These are phyloP conservation scores for Cyberlindnera veronae DNA, from an alignment of 805 yeast genomes.

Conservation along the genomic window DNA sequence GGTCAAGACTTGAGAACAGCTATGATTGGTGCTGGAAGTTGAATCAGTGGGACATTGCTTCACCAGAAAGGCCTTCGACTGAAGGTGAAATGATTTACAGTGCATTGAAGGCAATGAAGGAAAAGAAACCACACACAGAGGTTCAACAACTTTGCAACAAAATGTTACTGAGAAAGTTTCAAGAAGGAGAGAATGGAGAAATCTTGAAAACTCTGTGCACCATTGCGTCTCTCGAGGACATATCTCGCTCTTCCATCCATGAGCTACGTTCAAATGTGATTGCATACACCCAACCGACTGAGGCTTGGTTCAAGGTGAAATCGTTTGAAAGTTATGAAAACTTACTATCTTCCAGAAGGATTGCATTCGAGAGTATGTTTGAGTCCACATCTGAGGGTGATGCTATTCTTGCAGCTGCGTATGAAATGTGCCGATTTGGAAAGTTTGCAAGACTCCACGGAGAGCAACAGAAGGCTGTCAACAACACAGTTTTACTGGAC, in stretches of 20 bases:
- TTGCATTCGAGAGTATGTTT: conserved; percentile 23
- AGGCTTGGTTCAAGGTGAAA: conserved; percentile 36
- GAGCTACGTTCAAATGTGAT: conserved; percentile 4
- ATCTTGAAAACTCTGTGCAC: conserved; percentile 10
- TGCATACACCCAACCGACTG: conserved; percentile 12
- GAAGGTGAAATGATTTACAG: conserved; percentile 50
- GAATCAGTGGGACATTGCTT: conserved; percentile 71
- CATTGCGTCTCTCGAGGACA: conserved; percentile 15
- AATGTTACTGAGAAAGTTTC: conserved; percentile 9
- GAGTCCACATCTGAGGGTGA: conserved; percentile 4
- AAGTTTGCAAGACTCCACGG: conserved; percentile 35
- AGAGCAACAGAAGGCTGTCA: conserved; percentile 48
- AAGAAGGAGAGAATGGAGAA: conserved; percentile 1
- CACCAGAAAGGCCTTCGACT: conserved; percentile 32
- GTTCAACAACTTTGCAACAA: conserved; percentile 20
- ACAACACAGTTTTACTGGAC: conserved; percentile 44
- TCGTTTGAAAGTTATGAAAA: conserved; percentile 40
- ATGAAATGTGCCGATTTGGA: conserved; percentile 43
- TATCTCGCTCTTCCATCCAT: not conserved
- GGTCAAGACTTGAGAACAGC: conserved; percentile 21
- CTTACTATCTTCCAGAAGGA: conserved; percentile 40
- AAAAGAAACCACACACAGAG: conserved; percentile 22
- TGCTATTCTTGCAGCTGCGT: conserved; percentile 25
- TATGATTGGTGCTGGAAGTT: conserved; percentile 77
- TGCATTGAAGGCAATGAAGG: conserved; percentile 45